These are phyloP conservation scores for Actinidia arguta DNA, from an alignment of 179 eudicot species.

Conservation along the genomic window DNA sequence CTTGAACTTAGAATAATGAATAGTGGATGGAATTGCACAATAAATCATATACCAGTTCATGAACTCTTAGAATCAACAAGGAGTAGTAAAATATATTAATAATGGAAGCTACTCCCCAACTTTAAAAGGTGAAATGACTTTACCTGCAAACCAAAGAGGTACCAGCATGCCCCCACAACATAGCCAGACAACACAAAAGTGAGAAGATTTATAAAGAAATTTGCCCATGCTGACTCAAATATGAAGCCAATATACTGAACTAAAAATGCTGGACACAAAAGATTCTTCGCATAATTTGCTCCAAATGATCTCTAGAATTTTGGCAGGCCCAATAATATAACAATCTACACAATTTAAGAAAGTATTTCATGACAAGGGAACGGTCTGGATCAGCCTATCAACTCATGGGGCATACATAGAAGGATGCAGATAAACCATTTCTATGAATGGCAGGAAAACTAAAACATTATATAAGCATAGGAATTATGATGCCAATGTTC, in stretches of 20 bases:
- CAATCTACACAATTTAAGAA: constrained; percentile 48
- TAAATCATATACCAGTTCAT: not conserved
- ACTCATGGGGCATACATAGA: not conserved
- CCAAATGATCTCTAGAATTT: constrained; percentile 43
- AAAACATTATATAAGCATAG: not conserved
- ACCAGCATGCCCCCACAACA: constrained; percentile 90
- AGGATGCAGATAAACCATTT: not conserved
- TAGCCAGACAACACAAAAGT: constrained; percentile 78
- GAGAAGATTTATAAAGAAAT: constrained; percentile 83
- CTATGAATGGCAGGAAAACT: not conserved
- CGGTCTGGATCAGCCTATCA: not conserved
- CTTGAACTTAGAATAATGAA: not conserved
- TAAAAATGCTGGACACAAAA: constrained; percentile 73
- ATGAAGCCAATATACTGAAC: constrained; percentile 75
- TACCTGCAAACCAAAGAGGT: constrained; percentile 85
- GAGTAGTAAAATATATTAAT: not conserved
- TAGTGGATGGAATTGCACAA: not conserved
- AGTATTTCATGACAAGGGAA: not conserved
- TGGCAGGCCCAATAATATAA: constrained; percentile 59
- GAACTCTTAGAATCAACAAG: not conserved
- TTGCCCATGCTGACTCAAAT: constrained; percentile 88
- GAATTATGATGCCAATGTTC: constrained; percentile 6
- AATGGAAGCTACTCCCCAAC: too few species aligned
- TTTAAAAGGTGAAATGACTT: constrained; percentile 6
- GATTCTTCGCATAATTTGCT: constrained; percentile 71